Base-by-base conservation (phyloP, 257 asterid species). In the Sherardia arvensis region DNA sequence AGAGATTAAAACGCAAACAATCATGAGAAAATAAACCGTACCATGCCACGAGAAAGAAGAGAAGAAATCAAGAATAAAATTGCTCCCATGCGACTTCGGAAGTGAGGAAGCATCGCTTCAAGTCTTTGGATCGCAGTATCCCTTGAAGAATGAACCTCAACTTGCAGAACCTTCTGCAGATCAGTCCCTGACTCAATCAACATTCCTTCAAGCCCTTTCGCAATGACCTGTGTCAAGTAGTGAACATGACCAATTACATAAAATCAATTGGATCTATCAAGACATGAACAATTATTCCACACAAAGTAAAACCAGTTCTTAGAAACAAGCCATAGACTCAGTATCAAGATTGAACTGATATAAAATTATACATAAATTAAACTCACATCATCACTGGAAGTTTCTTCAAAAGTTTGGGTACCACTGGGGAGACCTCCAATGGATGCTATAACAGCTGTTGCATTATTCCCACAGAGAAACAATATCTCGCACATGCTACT, bases 81-180 rank as follows among this genome's bases (percentile, higher is more conserved):
- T 34, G 99, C 96, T 73, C 99, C 99, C 89, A 90, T 67, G 71
- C 99, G 99, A 71, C 97, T 85, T 59, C 88, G 81, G 71, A 78
- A 87, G 70, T 81, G 60, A 64, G 99, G 96, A 75, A 93, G 91
- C 90, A 85, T 61, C 26, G 69, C 81, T 76, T 83, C 86, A 51
- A 93, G 90, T 80, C 80, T 83, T 40, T 76, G 73, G 59, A 75
- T 64, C 25, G 92, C 95, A 61, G 69, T 77, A 62, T 73, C 59
- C 47, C 43, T 65, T 55, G 95, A 85, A 32, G 87, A 77, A 75
- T 79, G 90, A 26, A 77, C 66, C 63, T 78, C 69, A 53, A 90
- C 83, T 80, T 86, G 76, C 71, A 90, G 81, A 71, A 73, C 67
- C 75, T 80, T 84, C 77, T 77, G 92, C 77, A 90, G 74, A 77